Percentiles rank a stretch among this genome's conserved stretches.
phyloP scores from a whole-genome alignment of 768 basidiomycete species.

The Psilocybe subaeruginosa region DNA sequence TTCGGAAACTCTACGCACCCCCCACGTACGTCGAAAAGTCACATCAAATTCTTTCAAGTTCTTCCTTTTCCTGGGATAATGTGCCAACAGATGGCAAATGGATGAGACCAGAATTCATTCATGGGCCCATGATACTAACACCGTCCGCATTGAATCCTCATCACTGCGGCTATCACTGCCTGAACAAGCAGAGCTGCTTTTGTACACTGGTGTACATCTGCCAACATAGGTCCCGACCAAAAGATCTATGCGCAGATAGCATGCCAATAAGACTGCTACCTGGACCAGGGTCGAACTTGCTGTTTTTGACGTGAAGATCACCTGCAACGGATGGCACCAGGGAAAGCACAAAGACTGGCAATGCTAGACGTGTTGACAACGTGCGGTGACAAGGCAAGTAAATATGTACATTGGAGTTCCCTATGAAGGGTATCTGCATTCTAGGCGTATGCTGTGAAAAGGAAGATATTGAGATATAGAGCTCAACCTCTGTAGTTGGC shows the following conservation, averaged over 20 bases:
- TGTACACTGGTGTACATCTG: not conserved
- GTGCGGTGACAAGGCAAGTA: not conserved
- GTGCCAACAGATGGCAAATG: not conserved
- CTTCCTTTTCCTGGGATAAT: not conserved
- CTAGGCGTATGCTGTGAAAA: not conserved
- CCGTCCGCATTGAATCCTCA: not conserved
- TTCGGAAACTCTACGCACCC: not conserved
- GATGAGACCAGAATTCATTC: not conserved
- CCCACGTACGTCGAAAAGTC: not conserved
- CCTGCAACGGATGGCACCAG: not conserved
- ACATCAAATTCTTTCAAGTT: not conserved
- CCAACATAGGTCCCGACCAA: not conserved
- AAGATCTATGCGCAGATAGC: not conserved
- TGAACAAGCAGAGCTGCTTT: not conserved
- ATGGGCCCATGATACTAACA: not conserved
- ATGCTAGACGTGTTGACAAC: not conserved
- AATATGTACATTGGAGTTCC: not conserved
- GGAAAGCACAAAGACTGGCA: not conserved
- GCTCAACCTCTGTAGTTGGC: not conserved
- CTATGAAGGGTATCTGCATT: not conserved
- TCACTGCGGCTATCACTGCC: not conserved
- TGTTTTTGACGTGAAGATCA: not conserved
- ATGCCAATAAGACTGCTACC: not conserved
- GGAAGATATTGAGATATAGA: not conserved
- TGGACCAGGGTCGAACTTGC: not conserved